A percentile compares a stretch with the other conserved stretches of the same genome.
These are phyloP conservation scores for Coemansia sp. DNA, from an alignment of 192 early-diverging fungal species.

Conservation along the genomic window DNA sequence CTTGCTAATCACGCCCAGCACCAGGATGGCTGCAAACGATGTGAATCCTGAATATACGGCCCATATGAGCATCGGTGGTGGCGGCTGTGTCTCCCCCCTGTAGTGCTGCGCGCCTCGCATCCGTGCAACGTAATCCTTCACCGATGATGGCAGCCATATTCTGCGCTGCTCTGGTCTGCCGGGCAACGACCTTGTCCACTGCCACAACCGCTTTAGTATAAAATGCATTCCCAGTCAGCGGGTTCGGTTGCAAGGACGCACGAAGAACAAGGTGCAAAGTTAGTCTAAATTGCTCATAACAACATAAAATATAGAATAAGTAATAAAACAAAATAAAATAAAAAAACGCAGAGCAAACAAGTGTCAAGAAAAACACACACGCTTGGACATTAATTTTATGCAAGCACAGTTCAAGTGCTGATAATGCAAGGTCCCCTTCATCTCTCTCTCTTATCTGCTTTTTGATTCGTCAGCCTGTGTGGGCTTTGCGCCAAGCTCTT, in stretches of 20 bases:
- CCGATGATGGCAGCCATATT: constrained; percentile 30
- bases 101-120: constrained; percentile 48
- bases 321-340: no score
- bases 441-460: no score
- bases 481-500: not conserved
- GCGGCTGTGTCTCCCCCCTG: constrained; percentile 16
- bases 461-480: no score
- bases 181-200: constrained; percentile 42
- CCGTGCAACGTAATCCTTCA: constrained; percentile 24
- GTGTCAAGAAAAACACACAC: no score
- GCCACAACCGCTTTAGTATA: constrained; percentile 21
- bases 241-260: no score
- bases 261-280: no score
- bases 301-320: no score
- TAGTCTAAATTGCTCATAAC: no score
- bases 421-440: no score
- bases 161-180: constrained; percentile 37
- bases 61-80: constrained; percentile 41
- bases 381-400: no score
- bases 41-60: constrained; percentile 35
- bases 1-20: constrained; percentile 38
- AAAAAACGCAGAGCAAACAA: no score
- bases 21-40: constrained; percentile 37
- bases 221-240: constrained; percentile 29
- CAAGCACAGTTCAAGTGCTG: no score